Base-by-base conservation (phyloP, 1,139 yeast species). In the Tardiomyces depauwii region DNA sequence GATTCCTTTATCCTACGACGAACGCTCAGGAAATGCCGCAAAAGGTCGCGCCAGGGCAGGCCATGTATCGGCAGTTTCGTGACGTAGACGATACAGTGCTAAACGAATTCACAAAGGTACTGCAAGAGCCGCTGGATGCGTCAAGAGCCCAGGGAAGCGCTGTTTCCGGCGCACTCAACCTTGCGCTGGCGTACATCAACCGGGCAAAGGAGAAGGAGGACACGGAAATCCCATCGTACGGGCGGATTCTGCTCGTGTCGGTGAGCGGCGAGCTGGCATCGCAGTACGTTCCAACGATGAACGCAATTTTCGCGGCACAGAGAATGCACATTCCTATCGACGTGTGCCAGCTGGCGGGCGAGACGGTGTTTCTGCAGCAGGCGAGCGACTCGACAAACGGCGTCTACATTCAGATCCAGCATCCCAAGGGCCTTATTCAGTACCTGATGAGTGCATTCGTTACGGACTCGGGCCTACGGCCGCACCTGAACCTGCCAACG, bases 371-470 rank as follows among this genome's bases (percentile, higher is more conserved):
- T 58, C 65, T 93, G 48, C 98, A 93, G 60, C 98, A 93, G 61
- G 96, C 98, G 0, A 77, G 95, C 0, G 98, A 93, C 66, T 91
- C 96, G 13, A 91, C 98, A 0, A 78, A 81, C 52, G 99, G 99
- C 2, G 80, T 88, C 1, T 93, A 89, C 59, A 71, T 89, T 53
- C 82, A 63, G 39, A 74, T 89, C 27, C 75, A 74, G n/a, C 77
- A 82, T 47, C 85, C 93, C 1, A 68, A 72, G 44, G 97, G 96
- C 0, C 67, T 91, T 42, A 76, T 89, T 2, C 96, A 89, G 59
- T 80, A 80, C 57, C 63, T 82, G 36, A 49, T 64, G 49, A 57
- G 67, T 23, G 88, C 93, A 2, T 78, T 81, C 56, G 78, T 86
- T 55, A 79, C 91, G 14, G 96, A 89, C 55, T 96, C 97, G 0